A percentile compares a stretch with the other conserved stretches of the same genome.
Evolutionary conservation across 441 rosid species (phyloP).

Genomic region (Flueggea neowawraea): DNA sequence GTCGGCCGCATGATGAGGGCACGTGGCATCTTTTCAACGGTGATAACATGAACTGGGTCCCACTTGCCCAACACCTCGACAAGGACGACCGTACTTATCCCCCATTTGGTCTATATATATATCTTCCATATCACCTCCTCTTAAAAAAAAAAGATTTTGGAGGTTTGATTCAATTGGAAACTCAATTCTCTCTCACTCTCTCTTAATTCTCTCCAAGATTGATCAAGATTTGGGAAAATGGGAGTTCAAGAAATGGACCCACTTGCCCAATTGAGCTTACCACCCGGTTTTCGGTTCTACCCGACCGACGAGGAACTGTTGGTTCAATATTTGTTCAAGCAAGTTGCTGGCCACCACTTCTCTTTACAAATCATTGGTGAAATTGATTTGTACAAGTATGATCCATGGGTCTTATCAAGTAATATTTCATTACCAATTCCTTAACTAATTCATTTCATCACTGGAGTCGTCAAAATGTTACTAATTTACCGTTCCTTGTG

Average conservation of each 20-base stretch:
- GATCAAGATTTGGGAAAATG: conserved; percentile 30
- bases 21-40: conserved; percentile 37
- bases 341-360: conserved; percentile 84
- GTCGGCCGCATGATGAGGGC: conserved; percentile 26
- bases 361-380: conserved; percentile 72
- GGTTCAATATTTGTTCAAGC: conserved; percentile 76
- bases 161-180: neutral
- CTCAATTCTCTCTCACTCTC: neutral
- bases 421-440: conserved; percentile 13
- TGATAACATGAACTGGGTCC: conserved; percentile 28
- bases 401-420: conserved; percentile 95
- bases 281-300: conserved; percentile 96
- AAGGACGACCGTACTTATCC: conserved; percentile 72
- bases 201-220: neutral
- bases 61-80: conserved; percentile 23
- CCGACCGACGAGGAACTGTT: conserved; percentile 98
- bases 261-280: conserved; percentile 73
- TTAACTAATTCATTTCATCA: no score
- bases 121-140: neutral
- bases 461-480: neutral
- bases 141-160: no score
- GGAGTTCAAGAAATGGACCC: conserved; percentile 67
- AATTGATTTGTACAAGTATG: conserved; percentile 89
- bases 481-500: neutral
- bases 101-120: neutral